phyloP scores from a whole-genome alignment of 495 filamentous ascomycete genomes.

The Aspergillus diversus region DNA sequence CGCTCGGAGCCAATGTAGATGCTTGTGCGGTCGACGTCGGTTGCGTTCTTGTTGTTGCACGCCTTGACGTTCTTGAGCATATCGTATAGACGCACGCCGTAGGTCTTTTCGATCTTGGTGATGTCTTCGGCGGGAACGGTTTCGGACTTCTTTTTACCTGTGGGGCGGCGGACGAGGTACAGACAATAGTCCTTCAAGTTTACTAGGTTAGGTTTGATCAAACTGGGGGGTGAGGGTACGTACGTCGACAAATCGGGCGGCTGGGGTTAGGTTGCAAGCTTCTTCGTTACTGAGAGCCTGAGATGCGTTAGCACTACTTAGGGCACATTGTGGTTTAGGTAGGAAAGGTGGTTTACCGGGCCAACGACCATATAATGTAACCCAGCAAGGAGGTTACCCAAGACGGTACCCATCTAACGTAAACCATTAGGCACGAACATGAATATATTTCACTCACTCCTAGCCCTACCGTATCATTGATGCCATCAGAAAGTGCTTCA shows the following conservation, averaged over 20 bases:
- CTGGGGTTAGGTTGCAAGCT: neutral
- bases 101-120: slow-evolving; percentile 7
- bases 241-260: slow-evolving; percentile 3
- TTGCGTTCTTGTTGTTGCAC: neutral
- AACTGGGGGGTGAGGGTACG: neutral
- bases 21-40: neutral
- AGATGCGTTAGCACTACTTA: neutral
- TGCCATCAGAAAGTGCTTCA: neutral
- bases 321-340: neutral
- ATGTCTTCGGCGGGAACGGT: neutral
- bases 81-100: slow-evolving; percentile 4
- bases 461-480: slow-evolving; percentile 5
- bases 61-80: slow-evolving; percentile 7
- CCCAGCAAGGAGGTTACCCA: neutral
- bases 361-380: slow-evolving; percentile 5
- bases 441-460: neutral
- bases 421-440: neutral
- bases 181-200: neutral
- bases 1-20: neutral
- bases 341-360: neutral
- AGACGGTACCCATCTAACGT: neutral
- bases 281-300: neutral
- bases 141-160: neutral
- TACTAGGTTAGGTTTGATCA: neutral
- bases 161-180: neutral